Conservation (phyloP, 108 stramenopile genomes). For the Pseudonitzschia multiseries region DNA sequence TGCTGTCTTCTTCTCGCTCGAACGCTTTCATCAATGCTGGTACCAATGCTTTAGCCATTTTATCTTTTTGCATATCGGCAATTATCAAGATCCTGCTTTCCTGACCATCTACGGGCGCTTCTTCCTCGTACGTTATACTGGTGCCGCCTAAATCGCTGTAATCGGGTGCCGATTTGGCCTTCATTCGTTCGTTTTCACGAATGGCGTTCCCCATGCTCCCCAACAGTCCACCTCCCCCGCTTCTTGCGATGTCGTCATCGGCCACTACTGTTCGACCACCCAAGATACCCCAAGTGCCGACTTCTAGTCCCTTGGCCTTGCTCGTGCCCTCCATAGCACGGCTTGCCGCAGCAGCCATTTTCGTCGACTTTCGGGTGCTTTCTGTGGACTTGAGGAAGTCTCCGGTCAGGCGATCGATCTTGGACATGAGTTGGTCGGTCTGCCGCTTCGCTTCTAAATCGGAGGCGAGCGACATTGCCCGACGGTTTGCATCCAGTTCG, state of each 20-base stretch:
- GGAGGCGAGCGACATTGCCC: constrained; percentile 42
- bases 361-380: constrained; percentile 34
- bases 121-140: background rate
- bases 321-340: constrained; percentile 32
- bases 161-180: constrained; percentile 4
- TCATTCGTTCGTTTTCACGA: constrained; percentile 17
- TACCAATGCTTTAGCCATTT: constrained; percentile 46
- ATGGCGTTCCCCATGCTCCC: constrained; percentile 30
- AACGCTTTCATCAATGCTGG: constrained; percentile 43
- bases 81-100: constrained; percentile 46
- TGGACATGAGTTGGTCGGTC: constrained; percentile 52
- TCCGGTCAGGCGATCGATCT: constrained; percentile 61
- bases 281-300: constrained; percentile 73
- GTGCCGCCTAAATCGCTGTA: constrained; percentile 1
- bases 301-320: constrained; percentile 52
- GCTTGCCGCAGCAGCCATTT: constrained; percentile 59
- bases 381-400: constrained; percentile 53
- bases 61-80: constrained; percentile 47
- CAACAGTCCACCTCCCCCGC: constrained; percentile 1
- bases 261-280: constrained; percentile 49
- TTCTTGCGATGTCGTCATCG: background rate
- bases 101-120: constrained; percentile 14
- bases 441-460: constrained; percentile 39
- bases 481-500: constrained; percentile 37
- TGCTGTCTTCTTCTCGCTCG: constrained; percentile 32